Evolutionary conservation across 2,329 filamentous ascomycete genomes (phyloP), one percentile per base, ranked within the genome.

Genomic region (Penicillium sp.): DNA sequence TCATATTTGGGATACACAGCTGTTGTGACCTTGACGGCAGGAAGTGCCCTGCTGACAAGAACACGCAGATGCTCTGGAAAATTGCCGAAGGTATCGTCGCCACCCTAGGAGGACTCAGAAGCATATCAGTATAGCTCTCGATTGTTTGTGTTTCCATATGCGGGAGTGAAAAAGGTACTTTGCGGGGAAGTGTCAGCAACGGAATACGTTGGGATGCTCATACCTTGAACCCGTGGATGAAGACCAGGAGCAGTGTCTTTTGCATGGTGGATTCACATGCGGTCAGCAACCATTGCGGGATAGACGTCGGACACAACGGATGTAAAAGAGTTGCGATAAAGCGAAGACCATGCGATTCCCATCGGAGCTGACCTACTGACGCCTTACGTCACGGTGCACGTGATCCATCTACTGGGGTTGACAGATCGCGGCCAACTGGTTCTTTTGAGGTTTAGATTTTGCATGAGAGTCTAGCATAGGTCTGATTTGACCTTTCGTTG

Each of bases 181-280:
- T 39, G 46, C 40, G 50, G 52, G 50, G 48, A 38, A 44, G 22
- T 28, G 27, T 24, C 27, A 51, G 14, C 22, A 24, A 18, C 16
- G 24, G 39, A 30, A 20, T 16, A n/a, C 30, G 28, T 13, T 48
- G 13, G 30, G 22, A 13, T 28, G n/a, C 41, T 33, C 65, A 35
- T 60, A 77, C 75, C 69, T 77, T 75, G 62, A 78, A 78, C 35
- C 76, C 76, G 52, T 78, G 76, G 27, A 78, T 76, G 51, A 77
- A 77, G 42, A 76, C 75, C 38, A 78, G 63, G 42, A 78, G 64
- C 36, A 78, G 61, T 51, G 73, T 76, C 56, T 76, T 77, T 54
- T 67, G 71, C 75, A 76, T 77, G 50, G 55, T 67, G 36, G 4
- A 16, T 14, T 27, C 18, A 28, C 16, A 42, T n/a, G 20, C 7